These are phyloP conservation scores for Clavispora fructus DNA, from an alignment of 805 yeast genomes.

Conservation along the genomic window DNA sequence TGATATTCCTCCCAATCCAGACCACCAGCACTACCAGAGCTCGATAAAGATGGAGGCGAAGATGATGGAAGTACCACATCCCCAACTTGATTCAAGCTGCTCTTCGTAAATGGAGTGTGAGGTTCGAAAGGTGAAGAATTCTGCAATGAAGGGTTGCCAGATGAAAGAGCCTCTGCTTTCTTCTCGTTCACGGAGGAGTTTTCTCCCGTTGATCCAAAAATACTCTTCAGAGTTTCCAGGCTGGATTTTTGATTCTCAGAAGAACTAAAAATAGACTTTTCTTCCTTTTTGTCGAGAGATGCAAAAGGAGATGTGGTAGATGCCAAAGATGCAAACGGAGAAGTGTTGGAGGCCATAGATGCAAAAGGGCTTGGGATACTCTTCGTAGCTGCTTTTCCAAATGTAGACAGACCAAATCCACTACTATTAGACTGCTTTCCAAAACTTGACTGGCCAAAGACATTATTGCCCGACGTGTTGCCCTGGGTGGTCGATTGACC, in stretches of 20 bases:
- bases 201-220: not conserved
- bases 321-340: not conserved
- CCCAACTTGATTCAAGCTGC: not conserved
- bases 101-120: not conserved
- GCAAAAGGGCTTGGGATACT: not conserved
- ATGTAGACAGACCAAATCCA: not conserved
- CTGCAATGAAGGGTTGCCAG: not conserved
- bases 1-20: not conserved
- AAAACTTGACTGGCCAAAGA: slow-evolving; percentile 9
- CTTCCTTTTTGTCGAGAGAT: not conserved
- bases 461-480: not conserved
- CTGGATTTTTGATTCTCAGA: not conserved
- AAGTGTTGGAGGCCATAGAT: not conserved
- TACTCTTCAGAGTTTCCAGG: not conserved
- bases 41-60: not conserved
- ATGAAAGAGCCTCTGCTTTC: not conserved
- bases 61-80: not conserved
- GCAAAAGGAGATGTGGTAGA: slow-evolving; percentile 6
- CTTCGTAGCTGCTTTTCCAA: slow-evolving; percentile 2
- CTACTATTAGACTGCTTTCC: slow-evolving; percentile 2
- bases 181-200: not conserved
- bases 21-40: not conserved
- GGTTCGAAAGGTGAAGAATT: not conserved
- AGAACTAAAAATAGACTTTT: slow-evolving; percentile 5
- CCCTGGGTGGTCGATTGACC: not conserved